phyloP scores from a whole-genome alignment of 2,329 filamentous ascomycete genomes.

The Monosporascus sp. region DNA sequence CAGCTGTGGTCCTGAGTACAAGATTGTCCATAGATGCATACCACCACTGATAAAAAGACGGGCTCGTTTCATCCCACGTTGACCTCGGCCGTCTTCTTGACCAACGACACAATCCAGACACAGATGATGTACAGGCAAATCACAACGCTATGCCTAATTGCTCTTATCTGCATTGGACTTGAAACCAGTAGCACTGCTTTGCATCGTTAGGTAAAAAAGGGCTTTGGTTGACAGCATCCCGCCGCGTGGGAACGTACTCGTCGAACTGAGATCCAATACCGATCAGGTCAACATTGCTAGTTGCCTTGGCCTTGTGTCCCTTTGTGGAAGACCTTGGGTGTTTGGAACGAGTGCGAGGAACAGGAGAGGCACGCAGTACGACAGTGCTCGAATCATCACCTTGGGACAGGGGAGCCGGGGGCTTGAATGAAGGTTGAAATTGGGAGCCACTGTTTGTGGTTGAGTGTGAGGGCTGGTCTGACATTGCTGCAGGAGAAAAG shows the following conservation, averaged over 20 bases:
- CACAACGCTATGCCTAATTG: no score
- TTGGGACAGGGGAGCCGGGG: background rate
- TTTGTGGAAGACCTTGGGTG: background rate
- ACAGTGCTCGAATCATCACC: background rate
- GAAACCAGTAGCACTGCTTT: no score
- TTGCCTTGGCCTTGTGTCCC: background rate
- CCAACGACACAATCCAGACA: no score
- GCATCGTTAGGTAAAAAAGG: no score
- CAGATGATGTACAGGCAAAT: no score
- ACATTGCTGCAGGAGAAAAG: background rate
- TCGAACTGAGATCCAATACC: background rate
- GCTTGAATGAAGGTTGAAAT: background rate
- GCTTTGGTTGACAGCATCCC: no score
- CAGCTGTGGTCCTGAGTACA: no score
- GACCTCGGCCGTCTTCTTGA: no score
- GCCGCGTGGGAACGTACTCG: background rate
- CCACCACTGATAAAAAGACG: no score
- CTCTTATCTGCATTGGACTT: no score
- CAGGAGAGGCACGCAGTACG: background rate
- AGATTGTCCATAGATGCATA: no score
- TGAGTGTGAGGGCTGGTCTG: background rate
- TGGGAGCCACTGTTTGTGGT: background rate
- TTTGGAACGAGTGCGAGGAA: background rate
- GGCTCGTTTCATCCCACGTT: no score
- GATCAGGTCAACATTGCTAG: background rate